A percentile compares a stretch with the other conserved stretches of the same genome.
These are phyloP conservation scores for Apiospora sp. DNA, from an alignment of 2,329 filamentous ascomycete genomes.

Conservation along the genomic window DNA sequence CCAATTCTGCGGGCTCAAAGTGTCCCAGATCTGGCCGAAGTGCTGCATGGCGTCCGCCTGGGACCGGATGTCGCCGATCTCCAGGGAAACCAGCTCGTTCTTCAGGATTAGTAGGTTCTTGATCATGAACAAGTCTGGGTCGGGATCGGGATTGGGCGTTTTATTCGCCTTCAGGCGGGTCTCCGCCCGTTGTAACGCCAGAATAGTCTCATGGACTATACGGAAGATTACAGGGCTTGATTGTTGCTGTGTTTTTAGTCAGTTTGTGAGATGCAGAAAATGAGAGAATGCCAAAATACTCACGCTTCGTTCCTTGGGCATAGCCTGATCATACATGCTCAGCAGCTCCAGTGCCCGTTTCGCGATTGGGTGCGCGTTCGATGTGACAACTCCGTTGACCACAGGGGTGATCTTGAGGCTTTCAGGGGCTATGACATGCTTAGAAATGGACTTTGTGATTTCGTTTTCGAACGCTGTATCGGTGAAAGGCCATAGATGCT, in stretches of 20 bases:
- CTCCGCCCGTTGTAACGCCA: slow-evolving; percentile 81
- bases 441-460: slow-evolving; percentile 62
- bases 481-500: slow-evolving; percentile 65
- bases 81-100: slow-evolving; percentile 93
- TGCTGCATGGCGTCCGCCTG: slow-evolving; percentile 64
- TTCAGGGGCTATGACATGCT: slow-evolving; percentile 54
- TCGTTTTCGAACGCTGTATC: slow-evolving; percentile 64
- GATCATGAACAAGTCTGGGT: slow-evolving; percentile 90
- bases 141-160: slow-evolving; percentile 61
- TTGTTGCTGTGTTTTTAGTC: slow-evolving; percentile 47
- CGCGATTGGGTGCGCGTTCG: slow-evolving; percentile 65
- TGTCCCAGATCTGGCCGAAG: slow-evolving; percentile 71
- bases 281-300: slow-evolving; percentile 39
- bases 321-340: slow-evolving; percentile 68
- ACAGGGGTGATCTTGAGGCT: slow-evolving; percentile 60
- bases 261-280: neutral
- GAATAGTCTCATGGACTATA: slow-evolving; percentile 90
- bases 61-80: slow-evolving; percentile 77
- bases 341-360: slow-evolving; percentile 66
- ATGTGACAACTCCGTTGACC: slow-evolving; percentile 57
- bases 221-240: slow-evolving; percentile 66
- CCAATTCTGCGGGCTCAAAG: slow-evolving; percentile 64
- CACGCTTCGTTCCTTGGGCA: slow-evolving; percentile 70
- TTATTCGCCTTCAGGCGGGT: slow-evolving; percentile 70
- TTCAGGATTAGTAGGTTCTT: slow-evolving; percentile 95